Conservation (phyloP, 2,329 filamentous ascomycete genomes). For the Penicillium vulpinum region DNA sequence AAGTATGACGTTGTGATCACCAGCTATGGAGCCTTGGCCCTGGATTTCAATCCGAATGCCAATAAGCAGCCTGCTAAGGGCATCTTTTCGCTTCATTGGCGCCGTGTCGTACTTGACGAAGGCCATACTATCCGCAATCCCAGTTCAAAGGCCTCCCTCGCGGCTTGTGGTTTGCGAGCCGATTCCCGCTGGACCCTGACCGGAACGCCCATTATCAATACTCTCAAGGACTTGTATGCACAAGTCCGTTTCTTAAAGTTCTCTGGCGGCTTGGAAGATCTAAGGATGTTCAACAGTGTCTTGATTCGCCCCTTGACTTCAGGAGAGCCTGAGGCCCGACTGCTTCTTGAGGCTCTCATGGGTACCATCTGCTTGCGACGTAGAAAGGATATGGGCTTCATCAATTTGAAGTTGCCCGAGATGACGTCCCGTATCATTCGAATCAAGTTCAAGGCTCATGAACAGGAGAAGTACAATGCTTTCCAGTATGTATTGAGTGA, state of each 20-base stretch:
- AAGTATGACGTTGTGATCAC: slow-evolving; percentile 77
- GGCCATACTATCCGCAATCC: slow-evolving; percentile 80
- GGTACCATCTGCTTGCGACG: slow-evolving; percentile 76
- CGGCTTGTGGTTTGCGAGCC: slow-evolving; percentile 66
- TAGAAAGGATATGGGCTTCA: slow-evolving; percentile 84
- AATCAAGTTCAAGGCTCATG: slow-evolving; percentile 70
- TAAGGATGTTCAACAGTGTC: slow-evolving; percentile 71
- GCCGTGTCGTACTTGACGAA: slow-evolving; percentile 78
- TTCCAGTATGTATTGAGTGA: slow-evolving; percentile 56
- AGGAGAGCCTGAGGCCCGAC: slow-evolving; percentile 59
- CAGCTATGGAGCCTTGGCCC: slow-evolving; percentile 74
- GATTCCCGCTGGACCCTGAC: slow-evolving; percentile 76
- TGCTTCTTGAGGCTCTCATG: slow-evolving; percentile 74
- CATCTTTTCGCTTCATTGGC: slow-evolving; percentile 69
- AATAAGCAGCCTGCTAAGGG: slow-evolving; percentile 51
- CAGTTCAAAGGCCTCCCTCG: slow-evolving; percentile 68
- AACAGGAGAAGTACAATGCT: slow-evolving; percentile 74
- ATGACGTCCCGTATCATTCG: slow-evolving; percentile 77
- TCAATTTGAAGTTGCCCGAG: slow-evolving; percentile 75
- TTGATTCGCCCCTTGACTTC: slow-evolving; percentile 67
- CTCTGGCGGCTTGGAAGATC: slow-evolving; percentile 70
- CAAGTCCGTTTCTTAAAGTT: slow-evolving; percentile 75
- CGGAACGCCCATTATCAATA: slow-evolving; percentile 82
- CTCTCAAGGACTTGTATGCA: slow-evolving; percentile 76
- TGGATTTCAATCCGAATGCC: slow-evolving; percentile 59